phyloP scores from a whole-genome alignment of 345 rosid genomes.

The Barbarea vulgaris region DNA sequence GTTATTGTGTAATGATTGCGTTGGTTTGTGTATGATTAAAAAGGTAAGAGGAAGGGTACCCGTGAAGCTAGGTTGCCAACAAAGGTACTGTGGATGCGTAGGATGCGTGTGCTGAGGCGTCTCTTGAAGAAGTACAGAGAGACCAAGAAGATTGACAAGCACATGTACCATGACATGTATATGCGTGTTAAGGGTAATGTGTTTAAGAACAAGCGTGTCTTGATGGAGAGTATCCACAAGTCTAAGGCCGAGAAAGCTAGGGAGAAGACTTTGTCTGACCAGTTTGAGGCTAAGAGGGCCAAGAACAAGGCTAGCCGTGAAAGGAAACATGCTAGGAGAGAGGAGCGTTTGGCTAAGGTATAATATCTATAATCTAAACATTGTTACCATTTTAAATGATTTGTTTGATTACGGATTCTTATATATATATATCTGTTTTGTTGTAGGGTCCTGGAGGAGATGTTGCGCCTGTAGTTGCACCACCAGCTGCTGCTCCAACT shows the following conservation, averaged over 20 bases:
- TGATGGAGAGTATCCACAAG: constrained; percentile 63
- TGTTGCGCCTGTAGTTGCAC: constrained; percentile 26
- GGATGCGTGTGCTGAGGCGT: constrained; percentile 64
- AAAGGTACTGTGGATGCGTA: constrained; percentile 54
- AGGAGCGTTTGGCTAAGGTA: constrained; percentile 45
- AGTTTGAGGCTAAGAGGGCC: constrained; percentile 45
- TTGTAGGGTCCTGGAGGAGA: constrained; percentile 43
- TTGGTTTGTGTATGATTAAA: neutral
- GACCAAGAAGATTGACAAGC: constrained; percentile 80
- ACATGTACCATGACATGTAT: constrained; percentile 93
- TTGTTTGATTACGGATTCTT: neutral
- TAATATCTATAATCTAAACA: too few relatives aligned
- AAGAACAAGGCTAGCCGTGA: constrained; percentile 51
- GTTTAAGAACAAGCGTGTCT: constrained; percentile 81
- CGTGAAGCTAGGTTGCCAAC: constrained; percentile 46
- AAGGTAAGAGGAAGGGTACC: constrained; percentile 46
- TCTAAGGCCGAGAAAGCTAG: constrained; percentile 47
- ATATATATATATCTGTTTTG: neutral
- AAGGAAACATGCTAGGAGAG: constrained; percentile 46
- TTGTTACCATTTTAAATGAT: too few relatives aligned
- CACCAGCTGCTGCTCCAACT: constrained; percentile 26
- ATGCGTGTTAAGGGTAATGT: constrained; percentile 83
- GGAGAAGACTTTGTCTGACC: constrained; percentile 47
- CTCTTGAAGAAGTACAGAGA: constrained; percentile 59
- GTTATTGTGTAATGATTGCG: neutral